These are phyloP conservation scores for Botrytis paeoniae DNA, from an alignment of 2,329 filamentous ascomycete genomes.

Conservation along the genomic window DNA sequence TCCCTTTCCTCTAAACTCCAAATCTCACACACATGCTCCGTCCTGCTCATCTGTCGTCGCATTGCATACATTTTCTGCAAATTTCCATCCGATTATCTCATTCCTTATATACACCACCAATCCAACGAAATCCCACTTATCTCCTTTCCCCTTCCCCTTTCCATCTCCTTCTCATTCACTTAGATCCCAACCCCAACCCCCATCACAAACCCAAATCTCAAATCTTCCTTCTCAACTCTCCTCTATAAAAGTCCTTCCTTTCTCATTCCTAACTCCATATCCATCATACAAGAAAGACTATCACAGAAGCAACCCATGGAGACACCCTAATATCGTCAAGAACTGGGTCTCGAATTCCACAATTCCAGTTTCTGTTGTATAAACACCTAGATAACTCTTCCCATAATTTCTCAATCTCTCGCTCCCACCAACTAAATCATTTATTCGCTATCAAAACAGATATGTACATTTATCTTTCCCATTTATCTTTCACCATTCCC, in stretches of 20 bases:
- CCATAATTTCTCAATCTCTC: no score
- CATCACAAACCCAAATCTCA: background rate
- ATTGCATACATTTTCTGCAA: background rate
- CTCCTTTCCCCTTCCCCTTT: background rate
- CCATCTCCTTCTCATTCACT: background rate
- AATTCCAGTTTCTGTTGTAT: background rate
- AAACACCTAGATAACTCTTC: no score
- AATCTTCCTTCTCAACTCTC: background rate
- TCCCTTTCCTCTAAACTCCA: background rate
- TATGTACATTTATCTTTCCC: no score
- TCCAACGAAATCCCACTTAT: background rate
- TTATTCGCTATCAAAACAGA: no score
- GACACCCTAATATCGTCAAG: background rate
- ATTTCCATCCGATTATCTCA: background rate
- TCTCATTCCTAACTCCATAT: slow-evolving; percentile 40
- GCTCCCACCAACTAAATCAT: no score
- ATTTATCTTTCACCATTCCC: no score
- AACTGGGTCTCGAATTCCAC: background rate
- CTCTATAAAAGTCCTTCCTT: background rate
- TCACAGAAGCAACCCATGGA: no score
- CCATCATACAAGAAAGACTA: no score
- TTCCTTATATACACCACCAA: background rate
- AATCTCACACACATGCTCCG: background rate
- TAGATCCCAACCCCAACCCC: background rate
- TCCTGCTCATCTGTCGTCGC: rapidly evolving